phyloP scores from a whole-genome alignment of 192 early-diverging fungal species.

The Podila verticillata region DNA sequence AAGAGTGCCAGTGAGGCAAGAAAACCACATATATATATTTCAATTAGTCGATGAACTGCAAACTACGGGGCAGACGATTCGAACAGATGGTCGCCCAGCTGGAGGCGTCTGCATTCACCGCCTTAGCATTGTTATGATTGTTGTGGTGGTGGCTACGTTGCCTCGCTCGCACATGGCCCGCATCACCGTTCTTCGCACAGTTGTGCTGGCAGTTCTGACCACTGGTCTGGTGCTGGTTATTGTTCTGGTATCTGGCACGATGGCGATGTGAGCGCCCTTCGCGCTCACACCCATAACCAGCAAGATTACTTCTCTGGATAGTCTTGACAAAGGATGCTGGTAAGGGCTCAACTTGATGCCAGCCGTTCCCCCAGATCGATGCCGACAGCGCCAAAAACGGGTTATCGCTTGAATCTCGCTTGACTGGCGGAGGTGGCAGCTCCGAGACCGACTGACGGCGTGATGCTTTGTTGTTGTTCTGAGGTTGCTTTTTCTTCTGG shows the following conservation, averaged over 20 bases:
- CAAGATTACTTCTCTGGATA: conserved; percentile 17
- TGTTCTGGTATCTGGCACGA: no score
- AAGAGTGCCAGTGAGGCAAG: no score
- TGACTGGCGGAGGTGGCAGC: conserved; percentile 23
- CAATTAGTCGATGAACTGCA: conserved; percentile 42
- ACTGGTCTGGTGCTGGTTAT: no score
- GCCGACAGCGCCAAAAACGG: conserved; percentile 24
- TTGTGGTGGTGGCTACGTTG: conserved; percentile 7
- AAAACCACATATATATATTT: background rate
- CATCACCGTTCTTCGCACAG: background rate
- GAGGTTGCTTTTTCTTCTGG: background rate
- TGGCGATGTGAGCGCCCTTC: background rate
- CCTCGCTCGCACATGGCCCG: background rate
- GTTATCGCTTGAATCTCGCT: background rate
- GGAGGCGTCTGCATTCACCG: conserved; percentile 6
- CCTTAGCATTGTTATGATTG: background rate
- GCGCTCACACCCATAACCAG: conserved; percentile 24
- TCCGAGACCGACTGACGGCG: conserved; percentile 14
- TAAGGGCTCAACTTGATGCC: conserved; percentile 45
- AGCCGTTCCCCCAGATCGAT: conserved; percentile 44
- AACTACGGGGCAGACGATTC: conserved; percentile 38
- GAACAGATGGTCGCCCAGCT: conserved; percentile 37
- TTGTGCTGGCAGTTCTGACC: background rate
- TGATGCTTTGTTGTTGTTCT: conserved; percentile 10
- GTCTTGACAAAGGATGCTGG: conserved; percentile 47